These are phyloP conservation scores for Nematodospora valgi DNA, from an alignment of 805 yeast genomes.

Conservation along the genomic window DNA sequence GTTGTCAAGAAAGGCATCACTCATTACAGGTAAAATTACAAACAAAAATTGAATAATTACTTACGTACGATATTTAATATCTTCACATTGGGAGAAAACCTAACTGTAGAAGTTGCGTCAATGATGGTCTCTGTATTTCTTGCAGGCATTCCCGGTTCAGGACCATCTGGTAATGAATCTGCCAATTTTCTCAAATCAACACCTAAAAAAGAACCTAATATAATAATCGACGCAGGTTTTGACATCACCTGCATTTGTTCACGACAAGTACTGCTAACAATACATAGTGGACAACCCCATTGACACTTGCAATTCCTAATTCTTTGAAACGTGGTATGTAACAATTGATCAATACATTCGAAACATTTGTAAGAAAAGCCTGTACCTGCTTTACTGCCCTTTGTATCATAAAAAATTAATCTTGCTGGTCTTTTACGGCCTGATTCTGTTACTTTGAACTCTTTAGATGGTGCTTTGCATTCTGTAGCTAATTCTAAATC, in stretches of 20 bases:
- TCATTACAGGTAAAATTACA: slow-evolving; percentile 12
- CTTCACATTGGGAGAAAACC: slow-evolving; percentile 54
- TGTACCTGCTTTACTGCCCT: slow-evolving; percentile 76
- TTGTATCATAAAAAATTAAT: slow-evolving; percentile 76
- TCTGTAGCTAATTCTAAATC: slow-evolving; percentile 77
- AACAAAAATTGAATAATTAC: slow-evolving; percentile 1
- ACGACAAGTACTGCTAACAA: slow-evolving; percentile 77
- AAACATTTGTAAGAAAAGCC: slow-evolving; percentile 81
- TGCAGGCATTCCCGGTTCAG: slow-evolving; percentile 72
- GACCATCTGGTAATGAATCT: slow-evolving; percentile 59
- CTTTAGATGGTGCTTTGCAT: slow-evolving; percentile 97
- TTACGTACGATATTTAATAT: slow-evolving; percentile 7
- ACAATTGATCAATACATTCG: slow-evolving; percentile 66
- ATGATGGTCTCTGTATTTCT: slow-evolving; percentile 66
- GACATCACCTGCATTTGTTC: slow-evolving; percentile 82
- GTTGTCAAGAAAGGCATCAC: slow-evolving; percentile 34
- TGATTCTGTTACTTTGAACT: slow-evolving; percentile 75
- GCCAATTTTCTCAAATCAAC: slow-evolving; percentile 40
- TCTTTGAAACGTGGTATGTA: slow-evolving; percentile 56
- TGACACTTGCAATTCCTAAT: slow-evolving; percentile 66
- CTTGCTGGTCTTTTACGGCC: slow-evolving; percentile 81
- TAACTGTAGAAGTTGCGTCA: slow-evolving; percentile 53
- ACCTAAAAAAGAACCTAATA: slow-evolving; percentile 62
- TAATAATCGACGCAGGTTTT: slow-evolving; percentile 76
- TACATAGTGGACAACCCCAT: slow-evolving; percentile 83